phyloP scores from a whole-genome alignment of 1,284 basidiomycete genomes.

The Papiliotrema nemorosa region DNA sequence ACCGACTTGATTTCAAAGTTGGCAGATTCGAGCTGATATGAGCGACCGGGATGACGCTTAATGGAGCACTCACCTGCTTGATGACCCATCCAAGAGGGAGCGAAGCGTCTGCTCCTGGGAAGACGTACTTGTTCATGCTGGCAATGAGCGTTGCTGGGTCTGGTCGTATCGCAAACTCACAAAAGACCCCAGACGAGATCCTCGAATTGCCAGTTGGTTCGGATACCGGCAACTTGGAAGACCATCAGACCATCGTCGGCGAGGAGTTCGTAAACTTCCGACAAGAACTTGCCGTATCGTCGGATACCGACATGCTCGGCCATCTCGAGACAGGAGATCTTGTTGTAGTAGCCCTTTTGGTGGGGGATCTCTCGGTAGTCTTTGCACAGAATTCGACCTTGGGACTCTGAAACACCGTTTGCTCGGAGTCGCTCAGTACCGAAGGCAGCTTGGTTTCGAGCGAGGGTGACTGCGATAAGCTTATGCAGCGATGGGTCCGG shows the following conservation, averaged over 20 bases:
- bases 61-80: slow-evolving; percentile 55
- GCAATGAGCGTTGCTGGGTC: slow-evolving; percentile 2
- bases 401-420: slow-evolving; percentile 71
- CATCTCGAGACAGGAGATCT: slow-evolving; percentile 98
- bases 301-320: slow-evolving; percentile 98
- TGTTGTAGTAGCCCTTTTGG: slow-evolving; percentile 75
- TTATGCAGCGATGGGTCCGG: neutral
- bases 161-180: slow-evolving; percentile 23
- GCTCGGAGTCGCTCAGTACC: slow-evolving; percentile 81
- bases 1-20: slow-evolving; percentile 96
- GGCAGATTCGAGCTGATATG: slow-evolving; percentile 70
- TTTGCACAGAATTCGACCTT: slow-evolving; percentile 87
- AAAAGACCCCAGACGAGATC: slow-evolving; percentile 82
- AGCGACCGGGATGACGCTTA: too few relatives aligned
- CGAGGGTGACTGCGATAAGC: slow-evolving; percentile 66
- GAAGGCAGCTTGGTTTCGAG: slow-evolving; percentile 85
- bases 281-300: slow-evolving; percentile 84
- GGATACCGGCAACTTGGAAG: slow-evolving; percentile 92
- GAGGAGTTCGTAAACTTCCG: slow-evolving; percentile 87
- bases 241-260: slow-evolving; percentile 94
- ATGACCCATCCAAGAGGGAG: slow-evolving; percentile 96
- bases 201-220: slow-evolving; percentile 94
- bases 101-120: slow-evolving; percentile 96
- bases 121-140: slow-evolving; percentile 91
- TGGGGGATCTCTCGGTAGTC: slow-evolving; percentile 93